Evolutionary conservation across 306 rosid genomes (phyloP).

Genomic region (Canavalia ensiformis): DNA sequence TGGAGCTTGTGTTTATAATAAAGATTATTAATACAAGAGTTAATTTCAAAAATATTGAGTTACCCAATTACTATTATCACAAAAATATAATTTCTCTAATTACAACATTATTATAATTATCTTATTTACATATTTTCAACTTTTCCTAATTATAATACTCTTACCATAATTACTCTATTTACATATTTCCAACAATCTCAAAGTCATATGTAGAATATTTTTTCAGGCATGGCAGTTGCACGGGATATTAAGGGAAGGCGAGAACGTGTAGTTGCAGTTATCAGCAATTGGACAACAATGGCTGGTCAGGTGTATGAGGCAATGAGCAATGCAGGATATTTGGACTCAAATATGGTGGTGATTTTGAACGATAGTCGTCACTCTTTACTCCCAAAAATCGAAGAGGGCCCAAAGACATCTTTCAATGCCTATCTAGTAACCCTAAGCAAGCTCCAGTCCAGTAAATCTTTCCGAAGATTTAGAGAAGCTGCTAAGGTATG

Average conservation of each 20-base stretch:
- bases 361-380: slow-evolving; percentile 89
- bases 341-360: slow-evolving; percentile 89
- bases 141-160: too few species aligned
- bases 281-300: slow-evolving; percentile 87
- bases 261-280: slow-evolving; percentile 78
- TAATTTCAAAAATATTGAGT: too few species aligned
- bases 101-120: too few species aligned
- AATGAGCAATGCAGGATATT: slow-evolving; percentile 89
- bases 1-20: too few species aligned
- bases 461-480: slow-evolving; percentile 83
- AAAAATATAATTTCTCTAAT: too few species aligned
- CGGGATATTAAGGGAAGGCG: slow-evolving; percentile 90
- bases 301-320: slow-evolving; percentile 96
- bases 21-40: too few species aligned
- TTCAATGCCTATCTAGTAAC: slow-evolving; percentile 89
- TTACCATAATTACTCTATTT: too few species aligned
- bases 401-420: slow-evolving; percentile 78
- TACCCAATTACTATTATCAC: too few species aligned
- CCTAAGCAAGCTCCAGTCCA: slow-evolving; percentile 89
- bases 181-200: neutral
- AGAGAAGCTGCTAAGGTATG: slow-evolving; percentile 96
- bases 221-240: slow-evolving; percentile 94
- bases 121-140: too few species aligned
- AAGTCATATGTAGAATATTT: slow-evolving; percentile 28
- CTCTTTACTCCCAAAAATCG: slow-evolving; percentile 77